A percentile compares a stretch with the other conserved stretches of the same genome.
Evolutionary conservation across 23 red algal species (phyloP).

Genomic region (Cyanidioschyzon merolae): DNA sequence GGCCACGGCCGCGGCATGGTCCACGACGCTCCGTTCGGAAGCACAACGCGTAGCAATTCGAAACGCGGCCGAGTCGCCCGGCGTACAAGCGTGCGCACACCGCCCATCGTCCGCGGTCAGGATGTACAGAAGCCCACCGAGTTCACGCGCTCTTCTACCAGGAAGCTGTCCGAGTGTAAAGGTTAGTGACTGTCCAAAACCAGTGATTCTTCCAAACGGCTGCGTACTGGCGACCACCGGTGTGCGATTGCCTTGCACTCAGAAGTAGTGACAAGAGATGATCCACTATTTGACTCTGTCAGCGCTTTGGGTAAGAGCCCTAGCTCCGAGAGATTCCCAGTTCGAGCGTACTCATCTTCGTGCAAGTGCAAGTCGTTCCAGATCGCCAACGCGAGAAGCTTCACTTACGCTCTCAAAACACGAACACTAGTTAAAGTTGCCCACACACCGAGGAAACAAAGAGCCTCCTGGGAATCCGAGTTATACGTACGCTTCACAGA

Average conservation of each 20-base stretch:
- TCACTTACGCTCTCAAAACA: background rate
- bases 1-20: background rate
- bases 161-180: no score
- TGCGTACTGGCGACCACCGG: background rate
- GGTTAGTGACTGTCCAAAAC: background rate
- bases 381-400: background rate
- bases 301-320: background rate
- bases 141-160: no score
- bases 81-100: background rate
- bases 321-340: slow-evolving; percentile 10
- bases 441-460: no score
- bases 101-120: no score
- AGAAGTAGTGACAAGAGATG: slow-evolving; percentile 16
- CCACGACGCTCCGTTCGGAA: background rate
- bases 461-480: no score
- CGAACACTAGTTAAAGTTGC: no score
- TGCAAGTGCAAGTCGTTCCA: background rate
- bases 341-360: background rate
- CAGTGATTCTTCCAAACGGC: background rate
- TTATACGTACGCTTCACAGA: no score
- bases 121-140: no score
- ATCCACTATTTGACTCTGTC: background rate
- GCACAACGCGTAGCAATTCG: background rate
- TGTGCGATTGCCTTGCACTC: background rate
- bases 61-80: background rate